These are phyloP conservation scores for Calonectria honghensis DNA, from an alignment of 2,329 filamentous ascomycete genomes.

Conservation along the genomic window DNA sequence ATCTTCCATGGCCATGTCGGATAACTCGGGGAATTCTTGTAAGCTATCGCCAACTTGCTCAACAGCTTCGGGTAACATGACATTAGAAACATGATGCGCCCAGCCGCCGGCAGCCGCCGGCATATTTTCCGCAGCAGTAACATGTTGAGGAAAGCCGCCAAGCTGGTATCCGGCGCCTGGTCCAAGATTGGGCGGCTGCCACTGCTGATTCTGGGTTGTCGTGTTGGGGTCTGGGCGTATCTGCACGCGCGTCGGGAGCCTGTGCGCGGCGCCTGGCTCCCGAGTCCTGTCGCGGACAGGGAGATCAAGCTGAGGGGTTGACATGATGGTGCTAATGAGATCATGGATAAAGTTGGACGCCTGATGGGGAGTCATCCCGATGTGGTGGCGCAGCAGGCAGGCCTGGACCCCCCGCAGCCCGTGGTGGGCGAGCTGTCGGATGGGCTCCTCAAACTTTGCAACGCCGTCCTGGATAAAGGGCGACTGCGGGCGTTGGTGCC, in stretches of 20 bases:
- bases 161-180: neutral
- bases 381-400: neutral
- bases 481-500: neutral
- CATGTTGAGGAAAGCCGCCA: neutral
- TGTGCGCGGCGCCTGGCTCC: no score
- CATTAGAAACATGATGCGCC: neutral
- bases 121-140: neutral
- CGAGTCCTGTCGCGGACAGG: no score
- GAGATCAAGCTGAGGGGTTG: no score
- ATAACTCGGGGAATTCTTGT: neutral
- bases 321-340: neutral
- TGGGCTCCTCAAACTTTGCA: neutral
- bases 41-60: neutral
- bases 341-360: neutral
- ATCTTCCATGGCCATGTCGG: neutral
- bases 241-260: neutral
- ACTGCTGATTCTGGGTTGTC: neutral
- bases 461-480: neutral
- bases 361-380: fast-evolving
- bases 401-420: neutral
- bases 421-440: neutral
- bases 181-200: neutral
- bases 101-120: neutral
- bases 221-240: neutral
- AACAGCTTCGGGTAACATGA: neutral